phyloP scores from a whole-genome alignment of 176 grass and related monocot genomes.

The Secale cereale region DNA sequence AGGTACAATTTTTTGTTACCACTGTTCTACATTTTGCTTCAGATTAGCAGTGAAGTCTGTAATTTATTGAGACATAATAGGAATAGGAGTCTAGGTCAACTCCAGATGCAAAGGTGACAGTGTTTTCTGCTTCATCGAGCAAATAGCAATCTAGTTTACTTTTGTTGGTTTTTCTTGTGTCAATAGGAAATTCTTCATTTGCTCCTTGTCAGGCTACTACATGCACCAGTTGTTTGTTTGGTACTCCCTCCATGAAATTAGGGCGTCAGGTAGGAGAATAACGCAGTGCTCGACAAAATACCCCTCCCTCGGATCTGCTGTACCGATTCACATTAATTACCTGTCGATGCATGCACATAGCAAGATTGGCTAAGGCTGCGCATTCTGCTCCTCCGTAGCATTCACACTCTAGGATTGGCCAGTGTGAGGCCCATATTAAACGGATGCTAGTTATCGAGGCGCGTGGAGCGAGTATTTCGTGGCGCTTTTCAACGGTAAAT shows the following conservation, averaged over 20 bases:
- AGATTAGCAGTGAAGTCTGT: not conserved
- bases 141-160: not conserved
- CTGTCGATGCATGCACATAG: not conserved
- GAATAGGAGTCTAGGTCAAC: not conserved
- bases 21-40: not conserved
- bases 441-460: not conserved
- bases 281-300: not conserved
- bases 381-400: not conserved
- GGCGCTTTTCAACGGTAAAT: not conserved
- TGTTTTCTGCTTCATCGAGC: not conserved
- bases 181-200: not conserved
- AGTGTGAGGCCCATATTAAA: not conserved
- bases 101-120: not conserved
- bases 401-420: not conserved
- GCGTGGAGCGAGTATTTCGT: not conserved
- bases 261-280: not conserved
- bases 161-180: not conserved
- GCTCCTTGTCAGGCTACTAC: not conserved
- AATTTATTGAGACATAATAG: not conserved
- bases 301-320: not conserved
- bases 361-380: not conserved
- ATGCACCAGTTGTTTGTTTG: not conserved
- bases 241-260: not conserved
- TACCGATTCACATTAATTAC: not conserved
- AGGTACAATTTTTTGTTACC: conserved; percentile 39